A percentile compares a stretch with the other conserved stretches of the same genome.
Evolutionary conservation across 192 early-diverging fungal species (phyloP).

Genomic region (Coemansia sp.): DNA sequence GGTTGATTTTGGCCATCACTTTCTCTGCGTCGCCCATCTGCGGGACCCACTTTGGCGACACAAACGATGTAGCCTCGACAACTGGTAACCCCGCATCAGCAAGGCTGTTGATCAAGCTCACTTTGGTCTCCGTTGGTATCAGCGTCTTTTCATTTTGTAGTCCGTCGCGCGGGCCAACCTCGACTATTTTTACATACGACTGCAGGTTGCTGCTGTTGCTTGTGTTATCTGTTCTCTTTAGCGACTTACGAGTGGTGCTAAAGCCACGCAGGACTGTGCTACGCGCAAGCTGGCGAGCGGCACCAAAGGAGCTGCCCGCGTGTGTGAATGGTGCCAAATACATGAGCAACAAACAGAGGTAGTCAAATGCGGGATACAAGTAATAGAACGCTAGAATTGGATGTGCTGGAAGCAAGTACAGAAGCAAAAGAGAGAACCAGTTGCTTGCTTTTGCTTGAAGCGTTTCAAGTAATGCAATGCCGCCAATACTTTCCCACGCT

Average conservation of each 20-base stretch:
- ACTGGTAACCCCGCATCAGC: slow-evolving; percentile 75
- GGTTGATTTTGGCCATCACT: slow-evolving; percentile 70
- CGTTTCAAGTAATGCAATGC: no score
- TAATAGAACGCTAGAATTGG: neutral
- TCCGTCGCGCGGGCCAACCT: slow-evolving; percentile 95
- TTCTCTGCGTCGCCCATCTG: slow-evolving; percentile 85
- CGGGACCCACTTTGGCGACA: slow-evolving; percentile 95
- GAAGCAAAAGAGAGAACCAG: neutral
- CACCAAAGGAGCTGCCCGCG: neutral
- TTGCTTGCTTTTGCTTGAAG: no score
- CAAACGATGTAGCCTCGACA: slow-evolving; percentile 92
- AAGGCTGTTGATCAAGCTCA: slow-evolving; percentile 83
- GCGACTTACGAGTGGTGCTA: slow-evolving; percentile 2
- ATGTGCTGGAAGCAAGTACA: no score
- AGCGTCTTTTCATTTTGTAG: slow-evolving; percentile 92
- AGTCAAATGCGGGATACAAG: no score
- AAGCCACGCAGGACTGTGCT: slow-evolving; percentile 17
- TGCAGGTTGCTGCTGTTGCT: neutral
- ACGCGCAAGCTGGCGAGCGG: neutral
- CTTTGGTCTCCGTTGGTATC: slow-evolving; percentile 78
- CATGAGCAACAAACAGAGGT: neutral
- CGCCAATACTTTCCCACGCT: neutral
- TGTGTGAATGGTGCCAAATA: neutral
- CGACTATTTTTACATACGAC: slow-evolving; percentile 80
- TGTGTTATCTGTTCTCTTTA: slow-evolving; percentile 11